Base-by-base conservation (phyloP, 1,284 basidiomycete species). In the Ustilago shanxiensis region DNA sequence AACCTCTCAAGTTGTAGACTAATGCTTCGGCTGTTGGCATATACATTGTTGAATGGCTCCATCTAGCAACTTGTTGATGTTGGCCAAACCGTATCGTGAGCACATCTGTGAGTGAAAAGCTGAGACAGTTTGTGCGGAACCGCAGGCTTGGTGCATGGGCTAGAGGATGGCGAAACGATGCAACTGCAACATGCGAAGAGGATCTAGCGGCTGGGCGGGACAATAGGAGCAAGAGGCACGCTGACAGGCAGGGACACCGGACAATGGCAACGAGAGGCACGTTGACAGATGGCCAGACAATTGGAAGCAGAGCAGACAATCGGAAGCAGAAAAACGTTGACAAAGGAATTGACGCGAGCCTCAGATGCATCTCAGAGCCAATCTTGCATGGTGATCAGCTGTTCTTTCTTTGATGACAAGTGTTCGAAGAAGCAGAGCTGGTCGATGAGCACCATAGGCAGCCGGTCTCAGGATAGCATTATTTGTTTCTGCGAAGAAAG, bases 321-420 rank as follows among this genome's bases (percentile, higher is more conserved):
- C n/a, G 4, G 41, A 44, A 44, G 41, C 18, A 44, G n/a, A 22
- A 24, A 24, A 16, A 22, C 7, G 44, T 20, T 45, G 47, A 26
- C 24, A 28, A 14, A 28, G 24, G 28, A 11, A 11, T 11, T 6
- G 24, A 49, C 24, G 47, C 11, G 24, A 28, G 28, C 2, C 26
- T 49, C 47, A 24, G 24, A 49, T 49, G 28, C 22, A 49, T 13
- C 5, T 11, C 47, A 49, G 9, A 18, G 22, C 8, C 20, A 22
- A 20, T n/a, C 47, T 28, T 49, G 26, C 47, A 49, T 49, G 24
- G 24, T 49, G 22, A 49, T 28, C 47, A 49, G 47, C 47, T 49
- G 47, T 28, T 14, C 16, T 10, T n/a, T 49, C n/a, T 24, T 22
- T 20, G 10, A 39, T 16, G 11, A 39, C 37, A n/a, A 6, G 18